Conservation (phyloP, 495 filamentous ascomycete species). For the Penicillium flavigenum region DNA sequence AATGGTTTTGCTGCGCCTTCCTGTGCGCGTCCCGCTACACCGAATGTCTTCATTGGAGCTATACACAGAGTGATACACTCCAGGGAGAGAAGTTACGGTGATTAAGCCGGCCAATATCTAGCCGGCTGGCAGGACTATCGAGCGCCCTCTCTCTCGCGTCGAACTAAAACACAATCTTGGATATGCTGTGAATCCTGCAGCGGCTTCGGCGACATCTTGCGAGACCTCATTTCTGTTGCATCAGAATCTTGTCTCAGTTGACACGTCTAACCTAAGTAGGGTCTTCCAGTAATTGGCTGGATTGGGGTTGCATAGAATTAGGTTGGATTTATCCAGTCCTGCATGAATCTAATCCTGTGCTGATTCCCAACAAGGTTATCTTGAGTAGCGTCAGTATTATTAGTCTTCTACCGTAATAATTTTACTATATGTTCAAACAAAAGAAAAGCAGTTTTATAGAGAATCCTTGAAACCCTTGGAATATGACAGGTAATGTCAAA, state of each 20-base stretch:
- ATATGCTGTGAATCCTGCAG: conserved; percentile 4
- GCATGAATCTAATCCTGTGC: not conserved
- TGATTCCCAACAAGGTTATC: not conserved
- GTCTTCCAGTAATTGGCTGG: not conserved
- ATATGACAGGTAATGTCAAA: not conserved
- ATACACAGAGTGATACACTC: not conserved
- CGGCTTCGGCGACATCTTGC: not conserved
- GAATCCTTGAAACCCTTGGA: not conserved
- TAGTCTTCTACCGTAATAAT: not conserved
- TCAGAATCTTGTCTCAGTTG: not conserved
- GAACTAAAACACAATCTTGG: not conserved
- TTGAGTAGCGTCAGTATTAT: not conserved
- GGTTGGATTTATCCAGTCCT: not conserved
- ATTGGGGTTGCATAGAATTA: not conserved
- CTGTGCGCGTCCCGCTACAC: not conserved
- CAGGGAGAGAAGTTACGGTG: not conserved
- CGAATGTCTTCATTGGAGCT: not conserved
- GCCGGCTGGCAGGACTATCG: not conserved
- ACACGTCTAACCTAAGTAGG: not conserved
- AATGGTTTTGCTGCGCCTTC: not conserved
- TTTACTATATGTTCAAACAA: not conserved
- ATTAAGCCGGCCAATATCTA: not conserved
- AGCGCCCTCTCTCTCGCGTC: not conserved
- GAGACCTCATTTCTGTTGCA: not conserved
- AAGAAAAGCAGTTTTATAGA: not conserved